Evolutionary conservation across 805 yeast species (phyloP).

Genomic region (Candida xyloterini): DNA sequence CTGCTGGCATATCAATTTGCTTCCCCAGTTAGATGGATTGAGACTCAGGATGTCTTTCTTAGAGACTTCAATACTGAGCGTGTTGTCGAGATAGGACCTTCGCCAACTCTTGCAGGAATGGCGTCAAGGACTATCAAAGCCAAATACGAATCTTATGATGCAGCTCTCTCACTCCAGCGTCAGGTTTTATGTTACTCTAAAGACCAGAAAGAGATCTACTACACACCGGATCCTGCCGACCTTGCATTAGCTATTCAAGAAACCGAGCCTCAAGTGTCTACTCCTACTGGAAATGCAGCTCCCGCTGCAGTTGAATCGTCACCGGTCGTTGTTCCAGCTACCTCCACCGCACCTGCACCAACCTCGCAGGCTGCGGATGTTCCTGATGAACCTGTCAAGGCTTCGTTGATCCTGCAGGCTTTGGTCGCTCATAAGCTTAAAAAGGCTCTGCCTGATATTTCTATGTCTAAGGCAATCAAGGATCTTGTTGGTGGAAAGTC

Average conservation of each 20-base stretch:
- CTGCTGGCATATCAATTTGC: slow-evolving; percentile 98
- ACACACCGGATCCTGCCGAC: slow-evolving; percentile 78
- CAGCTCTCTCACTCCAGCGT: slow-evolving; percentile 90
- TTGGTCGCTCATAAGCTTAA: slow-evolving; percentile 94
- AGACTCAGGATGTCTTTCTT: slow-evolving; percentile 96
- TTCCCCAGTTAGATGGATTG: slow-evolving; percentile 98
- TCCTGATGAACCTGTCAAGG: slow-evolving; percentile 88
- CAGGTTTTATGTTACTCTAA: slow-evolving; percentile 94
- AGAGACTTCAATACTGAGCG: slow-evolving; percentile 94
- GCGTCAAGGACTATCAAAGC: slow-evolving; percentile 93
- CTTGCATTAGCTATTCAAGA: slow-evolving; percentile 37
- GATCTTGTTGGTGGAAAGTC: slow-evolving; percentile 98
- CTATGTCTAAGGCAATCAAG: slow-evolving; percentile 90
- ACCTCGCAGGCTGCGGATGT: slow-evolving; percentile 66
- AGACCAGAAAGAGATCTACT: slow-evolving; percentile 94
- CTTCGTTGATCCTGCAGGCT: slow-evolving; percentile 76
- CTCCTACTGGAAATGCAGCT: slow-evolving; percentile 21
- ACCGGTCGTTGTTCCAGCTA: slow-evolving; percentile 45
- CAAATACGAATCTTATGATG: slow-evolving; percentile 96
- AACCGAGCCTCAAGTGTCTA: slow-evolving; percentile 31
- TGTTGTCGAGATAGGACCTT: slow-evolving; percentile 97
- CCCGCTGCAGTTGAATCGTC: slow-evolving; percentile 56
- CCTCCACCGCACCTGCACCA: slow-evolving; percentile 61
- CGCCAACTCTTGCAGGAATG: slow-evolving; percentile 98
- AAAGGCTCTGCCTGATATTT: slow-evolving; percentile 80